Conservation (phyloP, 2,329 filamentous ascomycete genomes). For the Aspergillus melleus region DNA sequence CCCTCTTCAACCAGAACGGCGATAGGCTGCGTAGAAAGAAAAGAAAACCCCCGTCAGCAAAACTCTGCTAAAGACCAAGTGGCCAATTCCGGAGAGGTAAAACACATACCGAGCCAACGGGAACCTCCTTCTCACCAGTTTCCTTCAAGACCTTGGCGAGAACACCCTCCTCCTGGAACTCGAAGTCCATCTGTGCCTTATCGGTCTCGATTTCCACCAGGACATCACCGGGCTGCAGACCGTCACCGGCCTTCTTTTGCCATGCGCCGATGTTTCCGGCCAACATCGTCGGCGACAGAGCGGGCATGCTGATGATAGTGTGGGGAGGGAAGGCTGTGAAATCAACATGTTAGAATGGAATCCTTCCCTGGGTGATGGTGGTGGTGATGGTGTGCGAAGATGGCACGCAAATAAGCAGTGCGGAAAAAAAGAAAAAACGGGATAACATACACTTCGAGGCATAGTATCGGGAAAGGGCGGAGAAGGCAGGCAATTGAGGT, state of each 20-base stretch:
- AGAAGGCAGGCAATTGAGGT: conserved; percentile 53
- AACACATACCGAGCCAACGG: conserved; percentile 85
- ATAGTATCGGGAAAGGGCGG: conserved; percentile 66
- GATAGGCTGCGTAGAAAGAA: conserved; percentile 69
- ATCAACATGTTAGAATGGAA: not conserved
- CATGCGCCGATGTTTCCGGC: conserved; percentile 93
- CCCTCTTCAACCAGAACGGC: conserved; percentile 93
- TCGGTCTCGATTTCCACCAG: conserved; percentile 98
- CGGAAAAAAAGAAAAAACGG: conserved; percentile 10
- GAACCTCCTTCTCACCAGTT: conserved; percentile 86
- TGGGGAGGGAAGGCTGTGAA: conserved; percentile 84
- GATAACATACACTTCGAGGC: conserved; percentile 63
- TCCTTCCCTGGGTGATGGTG: not conserved
- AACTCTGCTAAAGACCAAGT: not conserved
- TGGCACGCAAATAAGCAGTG: not conserved
- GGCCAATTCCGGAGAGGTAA: conserved; percentile 17
- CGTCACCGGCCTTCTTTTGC: conserved; percentile 96
- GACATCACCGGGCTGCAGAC: conserved; percentile 86
- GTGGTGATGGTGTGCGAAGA: not conserved
- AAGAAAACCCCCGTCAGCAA: conserved; percentile 25
- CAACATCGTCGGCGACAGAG: conserved; percentile 96
- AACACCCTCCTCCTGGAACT: conserved; percentile 97
- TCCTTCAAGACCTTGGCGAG: conserved; percentile 93
- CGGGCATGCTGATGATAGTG: conserved; percentile 95
- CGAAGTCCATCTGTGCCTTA: conserved; percentile 99